These are phyloP conservation scores for Vaccinium darrowii DNA, from an alignment of 148 eudicot genomes.

Conservation along the genomic window DNA sequence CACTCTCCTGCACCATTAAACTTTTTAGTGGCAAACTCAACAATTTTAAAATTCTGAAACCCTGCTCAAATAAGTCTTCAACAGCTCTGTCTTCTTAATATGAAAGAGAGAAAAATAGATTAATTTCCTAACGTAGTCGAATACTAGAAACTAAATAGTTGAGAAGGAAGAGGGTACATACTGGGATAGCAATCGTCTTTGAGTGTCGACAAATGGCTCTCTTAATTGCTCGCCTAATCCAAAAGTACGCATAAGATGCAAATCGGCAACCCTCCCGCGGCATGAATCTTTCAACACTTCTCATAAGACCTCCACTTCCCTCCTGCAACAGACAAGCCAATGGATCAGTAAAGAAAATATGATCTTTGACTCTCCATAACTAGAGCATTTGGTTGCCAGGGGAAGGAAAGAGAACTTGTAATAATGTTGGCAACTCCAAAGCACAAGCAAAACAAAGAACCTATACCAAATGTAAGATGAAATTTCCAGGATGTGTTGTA, in stretches of 20 bases:
- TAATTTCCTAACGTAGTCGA: conserved; percentile 2
- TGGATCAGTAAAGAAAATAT: conserved; percentile 3
- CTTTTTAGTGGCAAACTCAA: not conserved
- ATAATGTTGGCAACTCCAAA: not conserved
- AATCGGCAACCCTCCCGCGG: conserved; percentile 82
- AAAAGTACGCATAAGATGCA: conserved; percentile 93
- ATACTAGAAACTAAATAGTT: not conserved
- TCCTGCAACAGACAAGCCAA: conserved; percentile 50
- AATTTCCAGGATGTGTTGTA: not conserved
- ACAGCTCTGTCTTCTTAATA: not conserved
- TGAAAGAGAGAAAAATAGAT: not conserved
- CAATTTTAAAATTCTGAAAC: conserved; percentile 1
- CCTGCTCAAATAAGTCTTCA: not conserved
- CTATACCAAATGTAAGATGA: not conserved
- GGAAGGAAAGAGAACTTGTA: not conserved
- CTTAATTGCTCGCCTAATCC: conserved; percentile 84
- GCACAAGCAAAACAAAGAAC: not conserved
- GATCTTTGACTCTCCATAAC: not conserved
- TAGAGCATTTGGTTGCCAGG: conserved; percentile 6
- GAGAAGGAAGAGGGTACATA: conserved; percentile 29
- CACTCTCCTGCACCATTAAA: conserved; percentile 60
- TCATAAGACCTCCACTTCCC: conserved; percentile 93
- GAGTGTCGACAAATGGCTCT: conserved; percentile 82
- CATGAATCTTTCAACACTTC: conserved; percentile 83
- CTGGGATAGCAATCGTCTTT: conserved; percentile 85